These are phyloP conservation scores for Nicotiana rustica DNA, from an alignment of 305 asterid genomes.

Conservation along the genomic window DNA sequence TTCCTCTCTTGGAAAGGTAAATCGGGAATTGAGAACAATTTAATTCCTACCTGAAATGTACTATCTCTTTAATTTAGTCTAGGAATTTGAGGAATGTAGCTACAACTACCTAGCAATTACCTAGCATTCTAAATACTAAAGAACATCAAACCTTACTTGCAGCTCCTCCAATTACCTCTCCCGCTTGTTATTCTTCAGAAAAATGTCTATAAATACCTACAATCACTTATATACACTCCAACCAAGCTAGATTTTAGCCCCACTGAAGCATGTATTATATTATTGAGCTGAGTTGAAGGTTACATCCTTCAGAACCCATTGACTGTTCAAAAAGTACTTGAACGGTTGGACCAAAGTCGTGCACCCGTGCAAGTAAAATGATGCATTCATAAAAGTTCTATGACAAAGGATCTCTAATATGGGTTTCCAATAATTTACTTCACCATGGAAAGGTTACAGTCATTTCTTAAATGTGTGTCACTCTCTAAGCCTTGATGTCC, in stretches of 20 bases:
- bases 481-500: background rate
- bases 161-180: background rate
- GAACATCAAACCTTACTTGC: background rate
- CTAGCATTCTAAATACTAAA: background rate
- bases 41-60: no score
- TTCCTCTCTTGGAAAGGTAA: no score
- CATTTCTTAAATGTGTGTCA: background rate
- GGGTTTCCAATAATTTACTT: background rate
- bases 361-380: background rate
- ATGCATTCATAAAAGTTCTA: background rate
- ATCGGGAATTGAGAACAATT: no score
- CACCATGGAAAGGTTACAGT: background rate
- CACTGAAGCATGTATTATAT: background rate
- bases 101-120: no score
- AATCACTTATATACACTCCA: background rate
- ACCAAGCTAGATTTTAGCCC: slow-evolving; percentile 25
- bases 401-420: background rate
- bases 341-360: background rate
- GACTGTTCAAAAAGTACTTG: background rate
- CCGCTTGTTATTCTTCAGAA: slow-evolving; percentile 3
- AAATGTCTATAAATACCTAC: background rate
- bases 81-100: no score
- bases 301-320: background rate
- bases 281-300: background rate
- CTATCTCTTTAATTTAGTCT: no score